Conservation (phyloP, 129 eudicot genomes). For the Smallanthus sonchifolius region DNA sequence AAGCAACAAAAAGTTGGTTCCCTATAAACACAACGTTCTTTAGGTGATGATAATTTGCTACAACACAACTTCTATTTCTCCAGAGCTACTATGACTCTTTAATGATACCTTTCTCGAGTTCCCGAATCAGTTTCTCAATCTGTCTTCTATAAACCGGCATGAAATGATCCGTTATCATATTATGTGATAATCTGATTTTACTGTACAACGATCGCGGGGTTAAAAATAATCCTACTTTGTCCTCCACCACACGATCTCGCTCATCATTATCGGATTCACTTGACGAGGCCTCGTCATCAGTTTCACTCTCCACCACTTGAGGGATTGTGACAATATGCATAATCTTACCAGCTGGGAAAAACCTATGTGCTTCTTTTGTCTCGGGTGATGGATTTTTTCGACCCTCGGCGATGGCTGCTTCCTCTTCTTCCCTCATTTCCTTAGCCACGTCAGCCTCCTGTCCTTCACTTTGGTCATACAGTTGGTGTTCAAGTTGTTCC, state of each 20-base stretch:
- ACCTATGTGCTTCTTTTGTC: constrained; percentile 80
- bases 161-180: constrained; percentile 86
- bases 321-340: constrained; percentile 72
- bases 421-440: constrained; percentile 89
- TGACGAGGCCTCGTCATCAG: constrained; percentile 24
- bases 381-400: constrained; percentile 39
- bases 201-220: constrained; percentile 73
- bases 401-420: constrained; percentile 60
- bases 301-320: constrained; percentile 35
- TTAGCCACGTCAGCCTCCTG: constrained; percentile 58
- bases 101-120: constrained; percentile 47
- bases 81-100: constrained; percentile 15
- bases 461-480: constrained; percentile 49
- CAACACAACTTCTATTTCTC: constrained; percentile 28
- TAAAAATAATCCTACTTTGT: constrained; percentile 63
- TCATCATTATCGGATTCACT: constrained; percentile 21
- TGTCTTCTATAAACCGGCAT: constrained; percentile 95
- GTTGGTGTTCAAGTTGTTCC: constrained; percentile 86
- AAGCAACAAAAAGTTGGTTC: constrained; percentile 22
- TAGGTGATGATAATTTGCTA: constrained; percentile 5
- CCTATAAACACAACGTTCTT: constrained; percentile 2
- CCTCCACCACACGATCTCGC: constrained; percentile 31
- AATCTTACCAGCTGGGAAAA: constrained; percentile 89
- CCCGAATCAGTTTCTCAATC: constrained; percentile 69
- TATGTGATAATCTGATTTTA: constrained; percentile 73